Base-by-base conservation (phyloP, 192 early-diverging fungal genomes). In the Coemansia reversa region DNA sequence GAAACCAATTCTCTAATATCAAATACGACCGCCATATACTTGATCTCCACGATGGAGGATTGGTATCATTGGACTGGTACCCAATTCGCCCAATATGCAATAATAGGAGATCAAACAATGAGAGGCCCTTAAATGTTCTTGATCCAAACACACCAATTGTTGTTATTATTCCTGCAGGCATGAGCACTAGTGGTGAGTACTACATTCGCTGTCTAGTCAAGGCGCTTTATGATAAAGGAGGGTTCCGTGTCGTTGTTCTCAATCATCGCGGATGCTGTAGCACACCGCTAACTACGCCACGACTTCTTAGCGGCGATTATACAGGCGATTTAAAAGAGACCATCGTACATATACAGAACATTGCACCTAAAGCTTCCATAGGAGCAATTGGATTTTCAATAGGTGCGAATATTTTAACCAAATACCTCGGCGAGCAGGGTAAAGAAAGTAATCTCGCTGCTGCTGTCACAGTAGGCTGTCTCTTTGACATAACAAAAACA, bases 11-110 rank as follows among this genome's bases (percentile, higher is more conserved):
- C 14, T 35, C 58, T 5, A 22, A 60, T 24, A 54, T 67, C 18
- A 6, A 25, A 27, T 67, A 60, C 18, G 66, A 67, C 25, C 66
- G 66, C 3, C 24, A 67, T 39, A 28, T 29, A 11, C 25, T 60
- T 19, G 45, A 18, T 30, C 39, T 67, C 28, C 16, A 33, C 8
- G 66, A 67, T 29, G 27, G 27, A 5, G 66, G 66, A 18, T n/a
- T 28, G 1, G 58, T 60, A 0, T 59, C 66, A 3, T 58, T 67
- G 7, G 66, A 67, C n/a, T 67, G 66, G 66, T 67, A 67, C n/a
- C 66, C 66, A n/a, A 19, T 24, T 19, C 47, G 52, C 4, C 62
- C 47, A 14, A 30, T 18, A 9, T 7, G 28, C 50, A 20, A 19
- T 19, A 45, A 16, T 45, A 45, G 9, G 9, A 45, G 39, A 45